Evolutionary conservation across 2,329 filamentous ascomycete genomes (phyloP).

Genomic region (Pseudopithomyces maydicus): DNA sequence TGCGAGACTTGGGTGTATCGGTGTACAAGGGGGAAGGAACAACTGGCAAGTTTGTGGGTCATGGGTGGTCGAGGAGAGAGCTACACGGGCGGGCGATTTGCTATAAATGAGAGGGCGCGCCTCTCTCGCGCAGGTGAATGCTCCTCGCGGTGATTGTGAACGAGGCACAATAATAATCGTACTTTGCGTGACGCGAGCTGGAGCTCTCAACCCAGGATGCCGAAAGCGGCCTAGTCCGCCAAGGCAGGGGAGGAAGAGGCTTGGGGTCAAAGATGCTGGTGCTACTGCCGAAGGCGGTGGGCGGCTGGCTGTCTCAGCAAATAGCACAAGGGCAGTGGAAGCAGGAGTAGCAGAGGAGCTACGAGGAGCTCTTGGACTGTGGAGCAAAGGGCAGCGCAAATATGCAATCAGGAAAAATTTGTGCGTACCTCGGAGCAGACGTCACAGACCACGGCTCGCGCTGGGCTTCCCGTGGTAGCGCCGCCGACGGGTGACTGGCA

Average conservation of each 20-base stretch:
- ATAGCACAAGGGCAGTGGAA: slow-evolving; percentile 7
- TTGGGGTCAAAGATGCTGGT: slow-evolving; percentile 11
- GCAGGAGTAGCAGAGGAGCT: neutral
- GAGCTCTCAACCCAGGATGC: slow-evolving; percentile 17
- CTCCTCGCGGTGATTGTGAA: slow-evolving; percentile 21
- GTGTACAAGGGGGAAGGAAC: slow-evolving; percentile 31
- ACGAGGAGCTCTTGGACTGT: neutral
- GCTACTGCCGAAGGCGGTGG: neutral
- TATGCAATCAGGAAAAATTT: slow-evolving; percentile 3
- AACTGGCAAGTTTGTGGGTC: slow-evolving; percentile 26
- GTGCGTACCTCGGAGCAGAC: neutral
- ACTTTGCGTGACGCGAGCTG: slow-evolving; percentile 37
- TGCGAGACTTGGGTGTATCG: slow-evolving; percentile 38
- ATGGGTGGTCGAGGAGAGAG: slow-evolving; percentile 24
- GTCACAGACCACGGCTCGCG: slow-evolving; percentile 5
- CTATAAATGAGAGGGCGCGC: slow-evolving; percentile 17
- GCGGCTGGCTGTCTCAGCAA: slow-evolving; percentile 15
- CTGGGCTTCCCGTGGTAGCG: neutral
- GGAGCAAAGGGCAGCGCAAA: slow-evolving; percentile 2
- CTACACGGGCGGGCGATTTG: slow-evolving; percentile 11
- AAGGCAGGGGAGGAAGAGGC: slow-evolving; percentile 12
- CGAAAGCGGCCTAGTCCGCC: slow-evolving; percentile 15
- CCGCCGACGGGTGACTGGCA: neutral
- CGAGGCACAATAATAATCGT: slow-evolving; percentile 24
- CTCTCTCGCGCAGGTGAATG: slow-evolving; percentile 33